These are phyloP conservation scores for Rhizophlyctis rosea DNA, from an alignment of 192 early-diverging fungal species.

Conservation along the genomic window DNA sequence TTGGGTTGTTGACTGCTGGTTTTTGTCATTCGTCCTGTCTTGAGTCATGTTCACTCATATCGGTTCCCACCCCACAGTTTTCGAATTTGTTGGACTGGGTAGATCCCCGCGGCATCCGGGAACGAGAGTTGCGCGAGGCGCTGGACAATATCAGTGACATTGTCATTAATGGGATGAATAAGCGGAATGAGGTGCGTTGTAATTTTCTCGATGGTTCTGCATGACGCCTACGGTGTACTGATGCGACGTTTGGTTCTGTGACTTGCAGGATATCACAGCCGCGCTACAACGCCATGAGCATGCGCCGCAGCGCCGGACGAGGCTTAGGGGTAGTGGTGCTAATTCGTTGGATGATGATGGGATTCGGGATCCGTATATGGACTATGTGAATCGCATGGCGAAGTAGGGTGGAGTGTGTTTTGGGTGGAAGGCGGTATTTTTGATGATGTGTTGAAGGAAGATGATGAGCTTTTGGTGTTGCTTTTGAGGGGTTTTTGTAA, in stretches of 20 bases:
- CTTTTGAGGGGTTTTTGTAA: no score
- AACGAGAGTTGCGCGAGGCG: conserved; percentile 58
- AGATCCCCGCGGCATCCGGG: conserved; percentile 73
- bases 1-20: no score
- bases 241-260: no score
- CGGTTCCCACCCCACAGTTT: conserved; percentile 1
- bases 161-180: conserved; percentile 53
- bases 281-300: background rate
- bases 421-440: no score
- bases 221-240: no score
- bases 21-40: no score
- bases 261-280: conserved; percentile 6
- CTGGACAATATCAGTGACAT: conserved; percentile 48
- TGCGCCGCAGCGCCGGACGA: background rate
- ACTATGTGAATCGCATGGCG: conserved; percentile 16
- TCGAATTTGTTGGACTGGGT: no score
- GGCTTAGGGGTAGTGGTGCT: background rate
- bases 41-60: no score
- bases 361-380: conserved; percentile 3
- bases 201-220: no score
- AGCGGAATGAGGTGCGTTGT: conserved; percentile 53
- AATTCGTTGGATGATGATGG: background rate
- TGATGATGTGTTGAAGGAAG: no score
- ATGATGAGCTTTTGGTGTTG: no score
- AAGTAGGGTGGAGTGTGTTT: conserved; percentile 2